Base-by-base conservation (phyloP, 2,329 filamentous ascomycete species). In the Lasiodiplodia citricola region DNA sequence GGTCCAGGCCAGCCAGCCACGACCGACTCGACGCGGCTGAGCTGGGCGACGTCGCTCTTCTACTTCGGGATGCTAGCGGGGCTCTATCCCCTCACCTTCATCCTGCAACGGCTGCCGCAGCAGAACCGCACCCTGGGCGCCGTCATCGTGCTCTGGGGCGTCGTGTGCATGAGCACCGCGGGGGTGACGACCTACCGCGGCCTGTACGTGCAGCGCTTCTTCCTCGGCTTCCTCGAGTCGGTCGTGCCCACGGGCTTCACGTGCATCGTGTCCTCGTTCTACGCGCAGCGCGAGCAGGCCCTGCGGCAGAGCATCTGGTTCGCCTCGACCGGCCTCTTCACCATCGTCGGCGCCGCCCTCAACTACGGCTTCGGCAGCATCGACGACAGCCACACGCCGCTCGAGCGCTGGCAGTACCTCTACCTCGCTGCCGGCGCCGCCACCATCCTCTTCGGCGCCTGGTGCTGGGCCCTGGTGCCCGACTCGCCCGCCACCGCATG, bases 11-110 rank as follows among this genome's bases (percentile, higher is more conserved):
- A 21, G 37, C 56, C 58, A 23, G 21, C 86, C 0, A 86, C 85
- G 0, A 86, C 86, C 18, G 87, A 91, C 74, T 93, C 92, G 0
- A 85, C 86, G 0, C 86, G 91, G 13, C 85, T 94, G 35, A 90
- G 87, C 72, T 94, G 91, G 91, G 91, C 91, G 2, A 93, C 91
- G 0, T 93, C 90, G 0, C 83, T 93, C 74, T 93, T 94, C 81
- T 94, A 93, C 81, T 93, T 94, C 72, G 91, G 91, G 47, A 92
- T 92, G 90, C 84, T 94, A 2, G 88, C 87, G 0, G 91, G 91
- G 0, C 81, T 92, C 3, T 93, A 92, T 70, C 91, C 91, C 1
- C 88, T 93, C 86, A 90, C 90, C 0, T 92, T 91, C 70, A 82
- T 87, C 0, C 82, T 92, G 1, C 91, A 94, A 77, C 86, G 87